These are phyloP conservation scores for Geotrichum citri-aurantii DNA, from an alignment of 1,139 yeast genomes.

Conservation along the genomic window DNA sequence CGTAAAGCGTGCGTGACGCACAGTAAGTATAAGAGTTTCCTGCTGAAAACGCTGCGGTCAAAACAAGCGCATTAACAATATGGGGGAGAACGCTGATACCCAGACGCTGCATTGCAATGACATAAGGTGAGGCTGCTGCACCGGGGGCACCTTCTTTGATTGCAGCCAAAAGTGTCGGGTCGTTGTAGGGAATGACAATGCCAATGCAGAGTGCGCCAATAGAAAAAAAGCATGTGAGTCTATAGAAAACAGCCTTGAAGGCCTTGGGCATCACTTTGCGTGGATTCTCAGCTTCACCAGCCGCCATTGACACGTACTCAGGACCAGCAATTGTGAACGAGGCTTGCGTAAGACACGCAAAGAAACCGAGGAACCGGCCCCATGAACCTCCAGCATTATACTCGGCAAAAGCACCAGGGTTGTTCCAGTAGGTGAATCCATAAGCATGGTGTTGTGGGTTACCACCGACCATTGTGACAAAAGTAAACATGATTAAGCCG, in stretches of 20 bases:
- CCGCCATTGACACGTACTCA: slow-evolving; percentile 71
- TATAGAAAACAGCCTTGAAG: slow-evolving; percentile 48
- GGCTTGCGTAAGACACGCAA: slow-evolving; percentile 60
- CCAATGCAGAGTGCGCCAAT: slow-evolving; percentile 59
- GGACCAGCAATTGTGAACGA: slow-evolving; percentile 77
- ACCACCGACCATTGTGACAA: slow-evolving; percentile 80
- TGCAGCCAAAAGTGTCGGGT: slow-evolving; percentile 40
- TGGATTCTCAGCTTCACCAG: slow-evolving; percentile 72
- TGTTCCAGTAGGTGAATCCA: slow-evolving; percentile 60
- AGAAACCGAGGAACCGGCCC: slow-evolving; percentile 70
- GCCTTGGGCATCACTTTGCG: slow-evolving; percentile 70
- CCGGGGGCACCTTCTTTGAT: slow-evolving; percentile 50
- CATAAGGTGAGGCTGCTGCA: slow-evolving; percentile 59
- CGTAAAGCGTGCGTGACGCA: slow-evolving; percentile 53
- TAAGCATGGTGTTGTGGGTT: slow-evolving; percentile 62
- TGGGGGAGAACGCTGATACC: slow-evolving; percentile 51
- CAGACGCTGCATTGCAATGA: slow-evolving; percentile 54
- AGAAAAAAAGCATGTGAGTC: slow-evolving; percentile 65
- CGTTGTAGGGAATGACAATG: slow-evolving; percentile 50
- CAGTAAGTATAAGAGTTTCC: slow-evolving; percentile 70
- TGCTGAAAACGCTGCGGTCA: slow-evolving; percentile 63
- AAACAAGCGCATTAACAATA: slow-evolving; percentile 55
- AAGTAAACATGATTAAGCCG: slow-evolving; percentile 67
- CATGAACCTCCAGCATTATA: slow-evolving; percentile 48
- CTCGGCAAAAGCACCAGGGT: slow-evolving; percentile 53